Conservation (phyloP, 352 stramenopile genomes). For the Halophytophthora polymorphica region DNA sequence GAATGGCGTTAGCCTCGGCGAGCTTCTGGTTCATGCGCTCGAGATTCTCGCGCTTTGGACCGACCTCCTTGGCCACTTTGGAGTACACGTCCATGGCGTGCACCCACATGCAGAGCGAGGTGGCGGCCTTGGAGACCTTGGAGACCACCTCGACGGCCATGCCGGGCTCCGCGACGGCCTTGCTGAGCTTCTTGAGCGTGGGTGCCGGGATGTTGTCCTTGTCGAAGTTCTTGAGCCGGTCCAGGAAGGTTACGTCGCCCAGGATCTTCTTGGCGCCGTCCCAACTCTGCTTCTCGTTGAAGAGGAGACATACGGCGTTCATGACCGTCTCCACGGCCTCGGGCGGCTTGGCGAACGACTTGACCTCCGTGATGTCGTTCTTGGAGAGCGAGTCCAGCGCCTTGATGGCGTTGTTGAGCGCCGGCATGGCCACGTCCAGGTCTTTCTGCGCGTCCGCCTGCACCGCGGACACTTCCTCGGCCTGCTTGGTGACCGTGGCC, state of each 20-base stretch:
- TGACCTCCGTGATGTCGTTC: conserved; percentile 93
- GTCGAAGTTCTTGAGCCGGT: conserved; percentile 90
- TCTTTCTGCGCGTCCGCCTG: conserved; percentile 92
- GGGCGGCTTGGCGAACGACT: conserved; percentile 92
- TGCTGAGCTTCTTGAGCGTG: conserved; percentile 88
- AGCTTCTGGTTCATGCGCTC: conserved; percentile 91
- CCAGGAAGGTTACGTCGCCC: conserved; percentile 84
- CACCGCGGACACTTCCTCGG: conserved; percentile 87
- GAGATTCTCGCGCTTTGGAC: conserved; percentile 89
- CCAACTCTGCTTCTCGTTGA: conserved; percentile 93
- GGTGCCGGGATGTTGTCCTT: conserved; percentile 93
- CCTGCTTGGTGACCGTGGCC: conserved; percentile 88
- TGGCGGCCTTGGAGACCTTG: conserved; percentile 91
- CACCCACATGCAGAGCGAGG: conserved; percentile 92
- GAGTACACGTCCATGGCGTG: conserved; percentile 95
- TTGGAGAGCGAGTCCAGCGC: conserved; percentile 90
- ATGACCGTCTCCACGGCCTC: conserved; percentile 92
- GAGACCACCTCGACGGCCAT: conserved; percentile 91
- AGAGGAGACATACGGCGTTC: conserved; percentile 92
- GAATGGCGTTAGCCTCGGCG: conserved; percentile 78
- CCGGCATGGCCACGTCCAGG: conserved; percentile 91
- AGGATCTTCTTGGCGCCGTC: conserved; percentile 91
- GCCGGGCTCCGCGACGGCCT: conserved; percentile 74
- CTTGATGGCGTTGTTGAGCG: conserved; percentile 87
- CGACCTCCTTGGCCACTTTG: conserved; percentile 93